A percentile compares a stretch with the other conserved stretches of the same genome.
Conservation (phyloP, 495 filamentous ascomycete species). For the Emericellopsis terricola region DNA sequence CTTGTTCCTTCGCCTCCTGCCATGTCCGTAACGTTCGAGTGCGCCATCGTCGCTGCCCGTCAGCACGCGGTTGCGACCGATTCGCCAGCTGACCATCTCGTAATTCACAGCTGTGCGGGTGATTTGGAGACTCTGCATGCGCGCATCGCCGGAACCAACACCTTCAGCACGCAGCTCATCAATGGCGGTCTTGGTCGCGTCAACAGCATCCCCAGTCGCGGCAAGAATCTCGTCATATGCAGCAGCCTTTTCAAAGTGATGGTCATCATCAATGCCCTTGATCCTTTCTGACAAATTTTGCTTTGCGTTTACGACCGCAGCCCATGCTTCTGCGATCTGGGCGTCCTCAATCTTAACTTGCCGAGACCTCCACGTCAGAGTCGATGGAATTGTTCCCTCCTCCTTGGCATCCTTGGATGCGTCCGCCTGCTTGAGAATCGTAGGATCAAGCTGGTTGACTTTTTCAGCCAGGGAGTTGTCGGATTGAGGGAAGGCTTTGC, state of each 20-base stretch:
- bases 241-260: conserved; percentile 33
- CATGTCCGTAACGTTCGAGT: conserved; percentile 18
- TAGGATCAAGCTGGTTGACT: conserved; percentile 56
- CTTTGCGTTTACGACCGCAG: conserved; percentile 35
- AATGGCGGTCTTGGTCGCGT: conserved; percentile 81
- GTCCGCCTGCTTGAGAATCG: conserved; percentile 43
- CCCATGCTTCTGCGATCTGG: conserved; percentile 62
- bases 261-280: conserved; percentile 16
- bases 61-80: conserved; percentile 80
- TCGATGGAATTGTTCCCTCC: conserved; percentile 36
- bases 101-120: conserved; percentile 88
- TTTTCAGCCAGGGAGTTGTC: conserved; percentile 41
- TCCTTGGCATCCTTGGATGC: conserved; percentile 22
- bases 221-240: conserved; percentile 86
- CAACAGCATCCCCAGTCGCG: conserved; percentile 83
- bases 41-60: conserved; percentile 65
- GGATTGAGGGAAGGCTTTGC: conserved; percentile 48
- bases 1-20: neutral
- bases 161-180: conserved; percentile 75
- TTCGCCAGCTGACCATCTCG: conserved; percentile 80
- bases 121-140: conserved; percentile 86
- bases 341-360: conserved; percentile 82
- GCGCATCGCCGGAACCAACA: conserved; percentile 62
- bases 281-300: conserved; percentile 39
- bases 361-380: conserved; percentile 76